Percentiles rank a stretch among this genome's conserved stretches.
These are phyloP conservation scores for Hanseniaspora opuntiae DNA, from an alignment of 805 yeast genomes.

Conservation along the genomic window DNA sequence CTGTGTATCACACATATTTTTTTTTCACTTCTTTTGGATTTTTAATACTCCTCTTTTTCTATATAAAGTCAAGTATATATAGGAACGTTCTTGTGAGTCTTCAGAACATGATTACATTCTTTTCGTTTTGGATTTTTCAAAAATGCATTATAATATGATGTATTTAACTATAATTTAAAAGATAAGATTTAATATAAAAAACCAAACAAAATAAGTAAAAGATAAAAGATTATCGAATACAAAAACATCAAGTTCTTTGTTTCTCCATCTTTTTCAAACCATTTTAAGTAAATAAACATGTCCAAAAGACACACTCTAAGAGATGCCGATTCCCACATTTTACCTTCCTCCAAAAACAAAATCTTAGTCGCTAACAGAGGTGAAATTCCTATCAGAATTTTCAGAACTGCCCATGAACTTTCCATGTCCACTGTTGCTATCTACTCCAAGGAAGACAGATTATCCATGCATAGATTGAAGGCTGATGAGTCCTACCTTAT, in stretches of 20 bases:
- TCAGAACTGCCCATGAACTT: constrained; percentile 93
- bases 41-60: background rate
- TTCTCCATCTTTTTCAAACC: background rate
- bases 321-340: constrained; percentile 26
- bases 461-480: constrained; percentile 87
- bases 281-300: background rate
- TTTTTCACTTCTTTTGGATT: background rate
- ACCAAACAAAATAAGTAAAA: background rate
- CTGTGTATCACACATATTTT: background rate
- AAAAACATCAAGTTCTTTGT: background rate
- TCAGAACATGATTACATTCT: background rate
- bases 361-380: constrained; percentile 75
- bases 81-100: background rate
- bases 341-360: constrained; percentile 33
- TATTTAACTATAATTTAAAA: background rate
- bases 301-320: constrained; percentile 12
- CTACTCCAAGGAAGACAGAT: constrained; percentile 88
- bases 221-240: background rate
- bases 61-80: background rate
- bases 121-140: background rate
- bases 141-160: background rate
- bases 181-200: background rate
- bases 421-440: constrained; percentile 95
- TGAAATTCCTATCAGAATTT: constrained; percentile 75
- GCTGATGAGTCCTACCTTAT: constrained; percentile 89